Evolutionary conservation across 352 stramenopile genomes (phyloP), one percentile per base, ranked within the genome.

Genomic region (Pythium grandisporangium): DNA sequence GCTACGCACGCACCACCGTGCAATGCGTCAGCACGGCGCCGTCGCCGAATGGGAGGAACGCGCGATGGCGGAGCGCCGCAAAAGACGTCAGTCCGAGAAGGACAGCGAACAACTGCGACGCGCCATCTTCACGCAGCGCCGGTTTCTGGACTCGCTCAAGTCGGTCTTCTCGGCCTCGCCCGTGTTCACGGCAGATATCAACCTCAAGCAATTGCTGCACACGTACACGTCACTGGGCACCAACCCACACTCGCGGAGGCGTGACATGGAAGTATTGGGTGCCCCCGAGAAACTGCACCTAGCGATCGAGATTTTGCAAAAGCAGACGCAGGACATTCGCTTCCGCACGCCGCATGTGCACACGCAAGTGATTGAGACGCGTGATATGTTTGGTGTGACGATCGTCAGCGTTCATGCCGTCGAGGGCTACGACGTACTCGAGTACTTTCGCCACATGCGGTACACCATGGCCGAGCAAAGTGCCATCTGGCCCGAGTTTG

Each of bases 181-280:
- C 13, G 34, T 57, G n/a, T 47, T 46, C 13, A 43, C 42, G 0
- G 21, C 52, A 16, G 61, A 70, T 17, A 45, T 81, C 7, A 75
- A 80, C 53, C 66, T 80, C 62, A 47, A 52, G 21, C 60, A 63
- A 22, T 33, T 80, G 19, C 36, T 84, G 14, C 67, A 84, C 40
- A 81, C 65, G 6, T 80, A 68, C 55, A 81, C 67, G n/a, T 58
- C 48, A 5, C 27, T 82, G n/a, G 61, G 63, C 13, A 54, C 33
- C 27, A 64, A 61, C 25, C 23, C 46, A n/a, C 56, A 53, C 11
- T 52, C 61, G n/a, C 63, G 69, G 7, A 36, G 36, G 22, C 66
- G 66, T 11, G 69, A 82, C 50, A 72, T 64, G 46, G 45, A 75
- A 19, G 38, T 44, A 17, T 57, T 76, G 16, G 78, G 69, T 42